Percentiles rank a stretch among this genome's conserved stretches.
These are phyloP conservation scores for Cinnamomum micranthum DNA, from an alignment of 164 flowering plant species.

Conservation along the genomic window DNA sequence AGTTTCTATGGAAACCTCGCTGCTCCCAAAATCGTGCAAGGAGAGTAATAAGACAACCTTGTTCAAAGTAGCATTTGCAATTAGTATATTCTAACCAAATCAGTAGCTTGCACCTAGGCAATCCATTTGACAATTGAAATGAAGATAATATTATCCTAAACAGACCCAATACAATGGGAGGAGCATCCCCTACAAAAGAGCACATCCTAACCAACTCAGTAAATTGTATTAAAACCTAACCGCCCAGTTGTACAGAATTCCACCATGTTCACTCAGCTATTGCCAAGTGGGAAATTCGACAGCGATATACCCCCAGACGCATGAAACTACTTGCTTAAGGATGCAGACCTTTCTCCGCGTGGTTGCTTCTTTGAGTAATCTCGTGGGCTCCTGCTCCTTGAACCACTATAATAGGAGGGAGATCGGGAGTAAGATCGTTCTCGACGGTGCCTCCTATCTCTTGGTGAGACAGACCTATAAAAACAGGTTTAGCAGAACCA, in stretches of 20 bases:
- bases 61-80: too few relatives aligned
- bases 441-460: slow-evolving; percentile 32
- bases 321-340: slow-evolving; percentile 5
- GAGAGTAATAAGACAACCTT: too few relatives aligned
- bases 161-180: too few relatives aligned
- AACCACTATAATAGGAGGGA: slow-evolving; percentile 35
- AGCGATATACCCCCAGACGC: neutral
- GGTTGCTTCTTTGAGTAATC: neutral
- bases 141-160: too few relatives aligned
- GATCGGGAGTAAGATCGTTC: slow-evolving; percentile 41
- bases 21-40: too few relatives aligned
- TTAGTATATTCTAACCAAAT: too few relatives aligned
- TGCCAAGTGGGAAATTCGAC: neutral
- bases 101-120: too few relatives aligned
- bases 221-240: too few relatives aligned
- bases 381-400: slow-evolving; percentile 41
- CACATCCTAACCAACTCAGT: too few relatives aligned
- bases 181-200: too few relatives aligned
- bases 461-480: slow-evolving; percentile 55
- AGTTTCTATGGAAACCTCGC: too few relatives aligned
- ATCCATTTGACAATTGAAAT: too few relatives aligned
- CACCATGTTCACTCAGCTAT: neutral
- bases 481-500: neutral
- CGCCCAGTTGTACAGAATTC: neutral
- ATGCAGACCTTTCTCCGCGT: slow-evolving; percentile 12